A percentile compares a stretch with the other conserved stretches of the same genome.
phyloP scores from a whole-genome alignment of 306 rosid genomes.

The Vachellia collinsii region DNA sequence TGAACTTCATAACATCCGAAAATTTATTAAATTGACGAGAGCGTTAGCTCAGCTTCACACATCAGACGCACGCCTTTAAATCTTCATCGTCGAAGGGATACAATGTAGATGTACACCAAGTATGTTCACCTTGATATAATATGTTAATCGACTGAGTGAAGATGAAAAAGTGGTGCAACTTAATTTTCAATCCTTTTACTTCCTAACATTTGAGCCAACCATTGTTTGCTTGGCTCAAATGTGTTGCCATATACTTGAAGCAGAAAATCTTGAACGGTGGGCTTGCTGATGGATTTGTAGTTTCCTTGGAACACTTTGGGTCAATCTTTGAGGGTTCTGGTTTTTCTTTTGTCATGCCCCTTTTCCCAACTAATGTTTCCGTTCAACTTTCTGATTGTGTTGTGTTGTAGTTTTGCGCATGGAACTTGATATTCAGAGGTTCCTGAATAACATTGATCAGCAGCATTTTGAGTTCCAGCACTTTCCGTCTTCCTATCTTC shows the following conservation, averaged over 20 bases:
- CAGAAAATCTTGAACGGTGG: slow-evolving; percentile 20
- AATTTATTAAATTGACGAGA: background rate
- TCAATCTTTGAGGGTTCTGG: background rate
- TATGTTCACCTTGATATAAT: background rate
- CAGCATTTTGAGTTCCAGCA: slow-evolving; percentile 83
- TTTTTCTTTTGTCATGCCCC: slow-evolving; percentile 3
- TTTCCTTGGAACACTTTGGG: background rate
- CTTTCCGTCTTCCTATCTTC: slow-evolving; percentile 87
- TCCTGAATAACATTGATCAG: slow-evolving; percentile 67
- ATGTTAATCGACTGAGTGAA: background rate
- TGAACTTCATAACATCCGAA: background rate
- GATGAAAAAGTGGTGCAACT: background rate
- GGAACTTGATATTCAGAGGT: slow-evolving; percentile 87
- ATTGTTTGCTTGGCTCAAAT: slow-evolving; percentile 14
- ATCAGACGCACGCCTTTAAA: background rate
- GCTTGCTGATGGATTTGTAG: slow-evolving; percentile 6
- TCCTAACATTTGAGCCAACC: background rate
- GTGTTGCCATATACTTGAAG: slow-evolving; percentile 4
- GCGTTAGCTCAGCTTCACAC: background rate
- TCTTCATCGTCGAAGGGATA: background rate
- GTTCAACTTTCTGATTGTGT: slow-evolving; percentile 8
- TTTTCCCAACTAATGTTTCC: background rate
- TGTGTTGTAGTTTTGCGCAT: slow-evolving; percentile 67
- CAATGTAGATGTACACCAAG: background rate
- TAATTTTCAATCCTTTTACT: background rate